A percentile compares a stretch with the other conserved stretches of the same genome.
phyloP scores from a whole-genome alignment of 257 asterid genomes.

The Fraxinus americana region DNA sequence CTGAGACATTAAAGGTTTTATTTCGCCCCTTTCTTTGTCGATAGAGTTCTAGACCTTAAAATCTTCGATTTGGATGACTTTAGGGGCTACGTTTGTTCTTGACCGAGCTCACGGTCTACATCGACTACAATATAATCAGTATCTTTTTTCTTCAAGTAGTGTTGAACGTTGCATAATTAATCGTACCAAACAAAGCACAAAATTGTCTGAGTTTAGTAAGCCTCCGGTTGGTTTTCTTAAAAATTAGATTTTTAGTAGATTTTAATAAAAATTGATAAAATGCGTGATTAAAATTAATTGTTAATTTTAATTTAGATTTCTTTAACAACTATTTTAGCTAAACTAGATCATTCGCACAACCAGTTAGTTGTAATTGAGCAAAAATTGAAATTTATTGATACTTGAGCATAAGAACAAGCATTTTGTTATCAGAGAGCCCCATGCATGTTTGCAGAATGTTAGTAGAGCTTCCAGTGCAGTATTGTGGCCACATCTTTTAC shows the following conservation, averaged over 20 bases:
- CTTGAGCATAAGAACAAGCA: background rate
- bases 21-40: too few relatives aligned
- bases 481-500: constrained; percentile 73
- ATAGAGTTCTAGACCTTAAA: too few relatives aligned
- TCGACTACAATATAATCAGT: background rate
- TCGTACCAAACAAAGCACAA: background rate
- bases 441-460: constrained; percentile 40
- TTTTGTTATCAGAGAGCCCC: constrained; percentile 25
- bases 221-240: too few relatives aligned
- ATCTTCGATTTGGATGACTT: background rate
- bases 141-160: too few relatives aligned
- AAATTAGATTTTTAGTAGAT: too few relatives aligned
- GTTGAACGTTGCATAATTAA: too few relatives aligned
- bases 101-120: background rate
- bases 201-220: too few relatives aligned
- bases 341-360: too few relatives aligned
- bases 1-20: too few relatives aligned
- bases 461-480: constrained; percentile 74
- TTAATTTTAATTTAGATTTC: too few relatives aligned
- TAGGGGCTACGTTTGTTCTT: background rate
- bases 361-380: background rate
- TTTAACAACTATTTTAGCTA: background rate
- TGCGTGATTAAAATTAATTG: too few relatives aligned
- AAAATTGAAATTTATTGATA: background rate
- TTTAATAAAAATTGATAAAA: too few relatives aligned